These are phyloP conservation scores for Exophiala xenobiotica DNA, from an alignment of 2,329 filamentous ascomycete genomes.

Conservation along the genomic window DNA sequence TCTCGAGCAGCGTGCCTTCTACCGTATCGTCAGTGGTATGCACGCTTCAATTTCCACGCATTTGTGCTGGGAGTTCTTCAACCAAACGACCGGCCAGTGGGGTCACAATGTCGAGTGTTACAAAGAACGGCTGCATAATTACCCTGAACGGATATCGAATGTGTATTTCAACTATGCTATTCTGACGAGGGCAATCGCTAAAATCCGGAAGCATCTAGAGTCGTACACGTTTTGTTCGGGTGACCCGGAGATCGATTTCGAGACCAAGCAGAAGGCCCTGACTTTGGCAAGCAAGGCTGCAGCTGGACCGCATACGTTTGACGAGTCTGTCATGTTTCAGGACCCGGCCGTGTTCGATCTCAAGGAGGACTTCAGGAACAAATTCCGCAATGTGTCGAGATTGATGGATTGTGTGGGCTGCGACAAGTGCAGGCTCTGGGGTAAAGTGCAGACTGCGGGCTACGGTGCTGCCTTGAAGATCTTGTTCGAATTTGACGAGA, in stretches of 20 bases:
- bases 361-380: slow-evolving; percentile 96
- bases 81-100: slow-evolving; percentile 93
- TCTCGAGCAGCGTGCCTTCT: slow-evolving; percentile 97
- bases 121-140: slow-evolving; percentile 74
- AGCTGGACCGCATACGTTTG: slow-evolving; percentile 73
- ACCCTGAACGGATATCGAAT: slow-evolving; percentile 91
- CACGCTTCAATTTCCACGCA: slow-evolving; percentile 96
- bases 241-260: slow-evolving; percentile 72
- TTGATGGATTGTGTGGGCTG: slow-evolving; percentile 99
- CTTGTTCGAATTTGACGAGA: slow-evolving; percentile 85
- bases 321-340: slow-evolving; percentile 94
- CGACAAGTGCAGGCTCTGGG: slow-evolving; percentile 98
- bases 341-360: slow-evolving; percentile 64
- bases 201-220: slow-evolving; percentile 77
- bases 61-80: slow-evolving; percentile 92
- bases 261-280: slow-evolving; percentile 80
- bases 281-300: slow-evolving; percentile 70
- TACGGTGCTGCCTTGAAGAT: slow-evolving; percentile 95
- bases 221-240: slow-evolving; percentile 90
- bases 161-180: slow-evolving; percentile 99
- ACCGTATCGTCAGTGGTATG: slow-evolving; percentile 93
- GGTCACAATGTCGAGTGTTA: slow-evolving; percentile 88
- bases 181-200: slow-evolving; percentile 86
- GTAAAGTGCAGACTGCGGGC: slow-evolving; percentile 90
- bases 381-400: slow-evolving; percentile 93